Conservation (phyloP, 805 yeast genomes). For the Cyberlindnera samutprakarnensis region DNA sequence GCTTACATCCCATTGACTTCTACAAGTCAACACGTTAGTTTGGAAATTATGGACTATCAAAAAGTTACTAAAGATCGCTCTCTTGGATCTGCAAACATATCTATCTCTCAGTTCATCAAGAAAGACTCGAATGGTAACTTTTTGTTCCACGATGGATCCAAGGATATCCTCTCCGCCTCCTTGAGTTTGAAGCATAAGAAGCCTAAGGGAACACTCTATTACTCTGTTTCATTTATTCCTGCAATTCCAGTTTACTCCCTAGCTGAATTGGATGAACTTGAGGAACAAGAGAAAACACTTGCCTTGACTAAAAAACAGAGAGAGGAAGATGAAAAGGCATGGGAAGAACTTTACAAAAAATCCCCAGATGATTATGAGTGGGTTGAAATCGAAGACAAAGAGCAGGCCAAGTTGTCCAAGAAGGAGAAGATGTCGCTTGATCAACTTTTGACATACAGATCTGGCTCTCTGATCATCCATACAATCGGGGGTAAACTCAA, state of each 20-base stretch:
- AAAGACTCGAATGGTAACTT: constrained; percentile 39
- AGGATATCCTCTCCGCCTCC: constrained; percentile 32
- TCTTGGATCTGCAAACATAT: constrained; percentile 50
- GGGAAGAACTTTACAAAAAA: constrained; percentile 42
- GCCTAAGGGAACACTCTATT: constrained; percentile 44
- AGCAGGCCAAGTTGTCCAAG: constrained; percentile 24
- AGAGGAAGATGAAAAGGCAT: constrained; percentile 32
- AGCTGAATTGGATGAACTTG: constrained; percentile 42
- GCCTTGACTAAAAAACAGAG: constrained; percentile 29
- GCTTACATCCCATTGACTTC: constrained; percentile 54
- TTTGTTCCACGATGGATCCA: constrained; percentile 43
- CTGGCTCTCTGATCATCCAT: constrained; percentile 57
- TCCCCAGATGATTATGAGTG: constrained; percentile 61
- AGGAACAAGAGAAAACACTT: constrained; percentile 32
- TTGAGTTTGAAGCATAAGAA: constrained; percentile 27
- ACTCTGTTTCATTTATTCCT: constrained; percentile 60
- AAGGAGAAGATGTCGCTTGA: constrained; percentile 44
- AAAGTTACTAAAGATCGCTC: constrained; percentile 53
- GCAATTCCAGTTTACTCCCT: constrained; percentile 54
- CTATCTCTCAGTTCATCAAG: constrained; percentile 41
- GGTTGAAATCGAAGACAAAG: constrained; percentile 40
- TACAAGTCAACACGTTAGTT: constrained; percentile 48
- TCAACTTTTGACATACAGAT: constrained; percentile 44
- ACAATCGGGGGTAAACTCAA: constrained; percentile 41
- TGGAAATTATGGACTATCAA: constrained; percentile 64